Conservation (phyloP, 202 grass and related monocot genomes). For the Setaria italica region DNA sequence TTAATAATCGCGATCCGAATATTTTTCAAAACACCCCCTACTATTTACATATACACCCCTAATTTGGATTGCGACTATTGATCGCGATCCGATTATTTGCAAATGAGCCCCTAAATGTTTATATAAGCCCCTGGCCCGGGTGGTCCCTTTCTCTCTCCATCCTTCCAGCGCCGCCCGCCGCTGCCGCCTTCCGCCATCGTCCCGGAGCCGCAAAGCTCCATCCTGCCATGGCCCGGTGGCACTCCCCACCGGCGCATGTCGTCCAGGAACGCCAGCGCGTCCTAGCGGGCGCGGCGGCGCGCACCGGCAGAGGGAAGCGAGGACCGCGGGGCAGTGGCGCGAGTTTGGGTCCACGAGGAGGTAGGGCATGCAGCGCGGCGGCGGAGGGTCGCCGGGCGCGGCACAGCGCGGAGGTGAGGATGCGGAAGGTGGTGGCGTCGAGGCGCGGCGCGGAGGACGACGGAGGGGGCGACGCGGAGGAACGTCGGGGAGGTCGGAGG, state of each 20-base stretch:
- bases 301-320: slow-evolving; percentile 56
- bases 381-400: slow-evolving; percentile 12
- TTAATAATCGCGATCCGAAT: no score
- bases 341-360: slow-evolving; percentile 17
- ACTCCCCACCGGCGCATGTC: slow-evolving; percentile 61
- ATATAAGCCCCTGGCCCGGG: no score
- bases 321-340: slow-evolving; percentile 46
- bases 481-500: neutral
- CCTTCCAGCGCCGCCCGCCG: no score
- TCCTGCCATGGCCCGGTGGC: neutral
- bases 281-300: neutral
- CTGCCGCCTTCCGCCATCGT: no score
- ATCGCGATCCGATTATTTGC: no score
- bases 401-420: slow-evolving; percentile 63
- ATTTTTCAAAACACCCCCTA: no score
- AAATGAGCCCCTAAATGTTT: no score
- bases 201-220: no score
- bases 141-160: no score
- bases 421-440: slow-evolving; percentile 52
- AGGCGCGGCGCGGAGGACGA: slow-evolving; percentile 27
- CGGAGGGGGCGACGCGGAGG: neutral
- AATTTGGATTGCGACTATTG: no score
- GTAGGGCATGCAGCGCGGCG: slow-evolving; percentile 45
- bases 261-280: slow-evolving; percentile 51
- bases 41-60: no score